Evolutionary conservation across 768 basidiomycete genomes (phyloP).

Genomic region (Tremella yokohamensis): DNA sequence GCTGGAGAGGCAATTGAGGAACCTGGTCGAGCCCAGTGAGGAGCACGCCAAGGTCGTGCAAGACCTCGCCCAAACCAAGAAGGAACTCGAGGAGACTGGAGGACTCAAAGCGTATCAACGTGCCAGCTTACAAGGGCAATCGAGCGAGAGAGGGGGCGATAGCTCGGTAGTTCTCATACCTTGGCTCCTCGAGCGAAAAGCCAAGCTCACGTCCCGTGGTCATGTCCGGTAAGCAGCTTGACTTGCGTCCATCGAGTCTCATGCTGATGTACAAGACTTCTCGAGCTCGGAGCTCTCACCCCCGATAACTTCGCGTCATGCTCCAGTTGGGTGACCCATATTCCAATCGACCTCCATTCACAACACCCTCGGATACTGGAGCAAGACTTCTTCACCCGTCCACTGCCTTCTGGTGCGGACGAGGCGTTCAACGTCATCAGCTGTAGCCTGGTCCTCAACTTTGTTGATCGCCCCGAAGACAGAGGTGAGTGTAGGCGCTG

Average conservation of each 20-base stretch:
- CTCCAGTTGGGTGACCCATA: slow-evolving; percentile 66
- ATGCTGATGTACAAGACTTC: slow-evolving; percentile 57
- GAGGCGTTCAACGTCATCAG: slow-evolving; percentile 74
- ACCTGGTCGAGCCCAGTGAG: neutral
- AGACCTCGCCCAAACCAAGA: slow-evolving; percentile 23
- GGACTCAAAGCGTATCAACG: slow-evolving; percentile 76
- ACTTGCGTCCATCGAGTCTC: neutral
- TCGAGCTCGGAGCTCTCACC: slow-evolving; percentile 83
- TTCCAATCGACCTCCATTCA: slow-evolving; percentile 78
- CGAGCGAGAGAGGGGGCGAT: slow-evolving; percentile 76
- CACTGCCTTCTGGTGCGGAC: slow-evolving; percentile 58
- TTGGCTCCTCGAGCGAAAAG: slow-evolving; percentile 63
- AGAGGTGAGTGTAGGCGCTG: slow-evolving; percentile 60
- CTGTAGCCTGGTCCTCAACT: slow-evolving; percentile 85
- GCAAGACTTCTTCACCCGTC: slow-evolving; percentile 70
- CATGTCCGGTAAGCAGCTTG: neutral
- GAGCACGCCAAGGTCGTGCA: slow-evolving; percentile 13
- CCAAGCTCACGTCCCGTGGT: neutral
- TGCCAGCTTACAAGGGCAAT: slow-evolving; percentile 78
- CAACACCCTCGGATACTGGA: slow-evolving; percentile 76
- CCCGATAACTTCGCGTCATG: slow-evolving; percentile 74
- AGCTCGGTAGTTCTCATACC: slow-evolving; percentile 72
- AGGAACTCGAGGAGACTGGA: slow-evolving; percentile 61
- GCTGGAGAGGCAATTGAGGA: slow-evolving; percentile 51
- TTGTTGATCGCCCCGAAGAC: slow-evolving; percentile 69